Evolutionary conservation across 129 eudicot genomes (phyloP), one percentile per base, ranked within the genome.

Genomic region (Tanacetum coccineum): DNA sequence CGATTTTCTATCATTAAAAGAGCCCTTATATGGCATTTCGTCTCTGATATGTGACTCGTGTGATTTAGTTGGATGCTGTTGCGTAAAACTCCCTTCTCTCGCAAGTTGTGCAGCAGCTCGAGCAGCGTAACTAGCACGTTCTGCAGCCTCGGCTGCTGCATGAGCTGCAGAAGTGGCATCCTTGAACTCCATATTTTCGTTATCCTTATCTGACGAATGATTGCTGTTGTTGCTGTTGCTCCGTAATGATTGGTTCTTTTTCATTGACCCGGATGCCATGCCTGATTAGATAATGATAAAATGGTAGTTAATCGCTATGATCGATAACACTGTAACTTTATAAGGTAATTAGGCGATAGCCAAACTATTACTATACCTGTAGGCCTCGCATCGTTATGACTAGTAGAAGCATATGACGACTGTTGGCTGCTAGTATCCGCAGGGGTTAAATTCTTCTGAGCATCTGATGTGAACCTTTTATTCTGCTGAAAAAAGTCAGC

Each of bases 151-250:
- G 7, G 96, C 96, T 71, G 98, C 98, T 22, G 96, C 96, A 61
- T 86, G 95, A 68, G 98, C 98, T 46, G 98, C 98, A 58, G 98
- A 85, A n/a, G 85, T 80, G 6, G 98, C 98, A 80, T 92, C 96
- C 79, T 80, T 92, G 65, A 84, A 92, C 60, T 82, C 98, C 89
- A 84, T 82, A 53, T 22, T 22, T 22, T 2, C 25, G 25, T 22
- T 22, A 22, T 46, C 14, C 36, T 0, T 30, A 4, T 30, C 36
- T 30, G 36, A 30, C 3, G 36, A 30, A 30, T 30, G 36, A 30
- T 30, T 30, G 36, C 36, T 30, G 7, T 30, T 30, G 39, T 30
- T 32, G 39, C 8, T 32, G 39, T 32, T 32, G 39, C 39, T 32
- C 39, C 8, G 39, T 7, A 32, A 6, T 7, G 39, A 32, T 32